Evolutionary conservation across 2,329 filamentous ascomycete genomes (phyloP).

Genomic region (Calonectria leucothoes): DNA sequence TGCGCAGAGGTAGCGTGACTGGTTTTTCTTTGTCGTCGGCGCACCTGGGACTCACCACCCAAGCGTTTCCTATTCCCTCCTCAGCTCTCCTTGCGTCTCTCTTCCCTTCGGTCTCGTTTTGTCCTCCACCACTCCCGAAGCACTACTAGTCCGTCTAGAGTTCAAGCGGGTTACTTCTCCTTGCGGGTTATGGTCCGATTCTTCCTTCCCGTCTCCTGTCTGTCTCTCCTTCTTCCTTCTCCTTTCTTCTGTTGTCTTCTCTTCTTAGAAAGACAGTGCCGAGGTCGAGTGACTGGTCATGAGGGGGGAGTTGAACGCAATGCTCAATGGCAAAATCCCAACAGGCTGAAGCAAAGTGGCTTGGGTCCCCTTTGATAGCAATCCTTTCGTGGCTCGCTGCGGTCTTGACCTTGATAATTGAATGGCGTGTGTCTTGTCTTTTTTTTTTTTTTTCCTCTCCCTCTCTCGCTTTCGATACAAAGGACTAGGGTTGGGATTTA

Average conservation of each 20-base stretch:
- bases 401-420: conserved; percentile 25
- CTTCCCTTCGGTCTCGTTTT: neutral
- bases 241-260: conserved; percentile 22
- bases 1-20: conserved; percentile 41
- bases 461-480: conserved; percentile 19
- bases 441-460: neutral
- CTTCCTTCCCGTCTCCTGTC: conserved; percentile 22
- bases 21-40: conserved; percentile 27
- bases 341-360: conserved; percentile 35
- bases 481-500: conserved; percentile 7
- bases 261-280: conserved; percentile 24
- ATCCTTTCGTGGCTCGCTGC: conserved; percentile 28
- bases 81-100: conserved; percentile 1
- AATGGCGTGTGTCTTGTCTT: conserved; percentile 28
- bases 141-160: conserved; percentile 23
- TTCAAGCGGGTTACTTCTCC: conserved; percentile 18
- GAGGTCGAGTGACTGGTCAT: conserved; percentile 41
- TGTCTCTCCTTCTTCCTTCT: conserved; percentile 14
- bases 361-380: conserved; percentile 38
- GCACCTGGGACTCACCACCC: conserved; percentile 35
- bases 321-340: conserved; percentile 34
- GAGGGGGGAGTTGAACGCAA: conserved; percentile 23
- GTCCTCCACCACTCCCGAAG: neutral
- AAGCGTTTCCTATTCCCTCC: conserved; percentile 18
- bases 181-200: conserved; percentile 28